Conservation (phyloP, 208 protist species). For the Leishmania martiniquensis region DNA sequence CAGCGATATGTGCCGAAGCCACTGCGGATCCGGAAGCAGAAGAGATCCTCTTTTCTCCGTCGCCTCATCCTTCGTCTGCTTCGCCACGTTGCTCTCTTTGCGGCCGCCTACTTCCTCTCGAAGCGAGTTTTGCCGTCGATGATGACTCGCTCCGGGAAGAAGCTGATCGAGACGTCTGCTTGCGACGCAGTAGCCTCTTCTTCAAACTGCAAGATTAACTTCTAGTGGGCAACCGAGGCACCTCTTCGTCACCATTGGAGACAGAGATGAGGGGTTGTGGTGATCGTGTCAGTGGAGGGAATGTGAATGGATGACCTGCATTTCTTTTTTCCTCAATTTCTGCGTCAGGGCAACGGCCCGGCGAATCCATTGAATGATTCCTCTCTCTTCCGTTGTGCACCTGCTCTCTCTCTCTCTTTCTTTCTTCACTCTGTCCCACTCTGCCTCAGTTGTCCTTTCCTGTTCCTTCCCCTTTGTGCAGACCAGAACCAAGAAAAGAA, state of each 20-base stretch:
- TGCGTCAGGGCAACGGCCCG: too few species aligned
- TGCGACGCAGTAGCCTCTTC: conserved; percentile 1
- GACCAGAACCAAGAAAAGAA: background rate
- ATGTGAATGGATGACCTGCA: background rate
- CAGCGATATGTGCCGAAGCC: conserved; percentile 36
- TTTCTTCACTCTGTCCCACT: background rate
- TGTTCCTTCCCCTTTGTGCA: background rate
- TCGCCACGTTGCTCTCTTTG: conserved; percentile 39
- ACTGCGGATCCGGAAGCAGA: conserved; percentile 13
- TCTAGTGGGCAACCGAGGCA: background rate
- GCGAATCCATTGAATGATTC: too few species aligned
- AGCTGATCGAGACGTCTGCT: conserved; percentile 16
- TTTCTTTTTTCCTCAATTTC: too few species aligned
- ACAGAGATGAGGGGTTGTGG: too few species aligned
- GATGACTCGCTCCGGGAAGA: conserved; percentile 18
- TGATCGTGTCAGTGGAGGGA: too few species aligned
- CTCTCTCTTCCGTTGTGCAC: background rate
- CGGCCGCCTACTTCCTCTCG: conserved; percentile 43
- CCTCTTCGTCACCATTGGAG: background rate
- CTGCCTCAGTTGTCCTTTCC: too few species aligned
- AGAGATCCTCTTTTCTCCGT: conserved; percentile 36
- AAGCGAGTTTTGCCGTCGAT: conserved; percentile 31
- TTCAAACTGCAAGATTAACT: conserved; percentile 12
- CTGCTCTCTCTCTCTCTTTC: background rate
- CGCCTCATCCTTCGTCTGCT: conserved; percentile 37